A percentile compares a stretch with the other conserved stretches of the same genome.
Evolutionary conservation across 768 basidiomycete genomes (phyloP).

Genomic region (Leccinum broughii): DNA sequence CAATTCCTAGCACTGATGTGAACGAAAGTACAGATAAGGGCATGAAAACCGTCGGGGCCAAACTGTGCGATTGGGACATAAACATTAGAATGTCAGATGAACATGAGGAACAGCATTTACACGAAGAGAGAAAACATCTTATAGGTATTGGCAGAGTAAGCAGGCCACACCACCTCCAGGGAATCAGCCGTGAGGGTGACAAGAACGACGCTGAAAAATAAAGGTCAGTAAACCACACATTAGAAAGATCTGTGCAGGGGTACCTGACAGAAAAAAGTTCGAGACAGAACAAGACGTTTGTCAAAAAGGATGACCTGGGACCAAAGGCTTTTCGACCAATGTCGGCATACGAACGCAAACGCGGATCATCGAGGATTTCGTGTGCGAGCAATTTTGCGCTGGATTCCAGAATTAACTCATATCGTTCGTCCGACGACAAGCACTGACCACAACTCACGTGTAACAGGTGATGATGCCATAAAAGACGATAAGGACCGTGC

Average conservation of each 20-base stretch:
- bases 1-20: slow-evolving; percentile 82
- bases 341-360: slow-evolving; percentile 81
- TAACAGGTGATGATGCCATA: slow-evolving; percentile 86
- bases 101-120: slow-evolving; percentile 42
- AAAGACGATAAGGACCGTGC: slow-evolving; percentile 68
- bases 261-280: slow-evolving; percentile 85
- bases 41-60: slow-evolving; percentile 83
- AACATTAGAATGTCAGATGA: not conserved
- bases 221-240: not conserved
- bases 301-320: slow-evolving; percentile 58
- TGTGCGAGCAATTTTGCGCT: slow-evolving; percentile 87
- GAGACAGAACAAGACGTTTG: slow-evolving; percentile 77
- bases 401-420: slow-evolving; percentile 10
- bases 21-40: slow-evolving; percentile 86
- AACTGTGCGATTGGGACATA: slow-evolving; percentile 40
- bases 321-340: slow-evolving; percentile 91
- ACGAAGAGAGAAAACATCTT: slow-evolving; percentile 73
- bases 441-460: slow-evolving; percentile 56
- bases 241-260: slow-evolving; percentile 15
- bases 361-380: slow-evolving; percentile 69
- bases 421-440: not conserved
- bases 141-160: slow-evolving; percentile 66
- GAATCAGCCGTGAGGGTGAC: slow-evolving; percentile 90
- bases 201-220: slow-evolving; percentile 67
- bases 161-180: slow-evolving; percentile 69